phyloP scores from a whole-genome alignment of 1,284 basidiomycete genomes.

The Thecaphora frezii region DNA sequence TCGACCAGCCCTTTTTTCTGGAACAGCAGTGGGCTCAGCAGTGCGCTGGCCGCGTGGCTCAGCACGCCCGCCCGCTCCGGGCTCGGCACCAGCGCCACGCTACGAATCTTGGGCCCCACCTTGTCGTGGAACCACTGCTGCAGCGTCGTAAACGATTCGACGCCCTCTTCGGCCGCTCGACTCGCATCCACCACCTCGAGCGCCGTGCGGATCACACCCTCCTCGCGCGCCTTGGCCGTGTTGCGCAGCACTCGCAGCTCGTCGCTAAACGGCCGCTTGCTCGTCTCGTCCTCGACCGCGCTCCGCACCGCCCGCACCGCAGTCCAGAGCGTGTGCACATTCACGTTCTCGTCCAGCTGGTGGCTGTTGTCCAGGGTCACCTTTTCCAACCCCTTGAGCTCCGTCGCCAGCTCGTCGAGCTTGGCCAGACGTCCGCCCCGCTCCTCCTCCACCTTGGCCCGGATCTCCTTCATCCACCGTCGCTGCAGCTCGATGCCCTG shows the following conservation, averaged over 20 bases:
- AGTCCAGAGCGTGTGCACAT: conserved; percentile 70
- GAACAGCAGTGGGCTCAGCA: conserved; percentile 78
- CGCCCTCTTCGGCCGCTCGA: conserved; percentile 75
- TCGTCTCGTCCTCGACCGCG: conserved; percentile 64
- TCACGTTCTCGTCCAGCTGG: conserved; percentile 85
- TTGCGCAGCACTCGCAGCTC: conserved; percentile 78
- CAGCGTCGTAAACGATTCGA: conserved; percentile 86
- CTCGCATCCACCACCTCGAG: conserved; percentile 64
- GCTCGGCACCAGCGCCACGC: conserved; percentile 75
- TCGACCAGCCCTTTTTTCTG: conserved; percentile 69
- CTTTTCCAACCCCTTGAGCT: conserved; percentile 85
- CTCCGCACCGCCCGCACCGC: conserved; percentile 58
- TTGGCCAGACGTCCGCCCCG: conserved; percentile 92
- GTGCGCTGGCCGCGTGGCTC: conserved; percentile 78
- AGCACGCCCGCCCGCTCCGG: conserved; percentile 83
- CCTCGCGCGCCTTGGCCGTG: conserved; percentile 65
- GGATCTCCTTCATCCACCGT: conserved; percentile 93
- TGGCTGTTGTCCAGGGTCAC: conserved; percentile 86
- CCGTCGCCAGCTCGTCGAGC: conserved; percentile 86
- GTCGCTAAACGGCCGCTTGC: conserved; percentile 79
- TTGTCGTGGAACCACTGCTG: conserved; percentile 83
- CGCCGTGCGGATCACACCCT: conserved; percentile 61
- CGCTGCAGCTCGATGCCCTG: conserved; percentile 97
- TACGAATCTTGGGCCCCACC: conserved; percentile 80
- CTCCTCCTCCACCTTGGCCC: conserved; percentile 92